Conservation (phyloP, 345 rosid species). For the Streptanthus diversifolius region DNA sequence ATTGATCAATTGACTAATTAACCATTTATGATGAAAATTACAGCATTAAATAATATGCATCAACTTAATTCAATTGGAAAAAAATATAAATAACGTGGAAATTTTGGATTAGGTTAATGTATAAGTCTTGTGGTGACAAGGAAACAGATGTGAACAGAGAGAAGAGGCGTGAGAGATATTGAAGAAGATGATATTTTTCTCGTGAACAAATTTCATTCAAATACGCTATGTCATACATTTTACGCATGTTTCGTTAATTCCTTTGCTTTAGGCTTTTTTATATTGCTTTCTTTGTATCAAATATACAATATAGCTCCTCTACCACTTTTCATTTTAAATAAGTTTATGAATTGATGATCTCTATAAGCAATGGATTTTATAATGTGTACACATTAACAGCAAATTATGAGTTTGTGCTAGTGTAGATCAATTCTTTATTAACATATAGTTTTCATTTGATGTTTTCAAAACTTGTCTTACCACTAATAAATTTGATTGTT, state of each 20-base stretch:
- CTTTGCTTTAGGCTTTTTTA: slow-evolving; percentile 14
- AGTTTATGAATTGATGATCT: background rate
- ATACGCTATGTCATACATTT: slow-evolving; percentile 31
- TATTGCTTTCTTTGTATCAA: background rate
- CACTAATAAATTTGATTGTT: background rate
- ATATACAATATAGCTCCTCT: background rate
- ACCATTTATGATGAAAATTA: slow-evolving; percentile 20
- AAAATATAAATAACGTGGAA: background rate
- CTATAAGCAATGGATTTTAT: background rate
- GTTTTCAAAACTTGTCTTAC: background rate
- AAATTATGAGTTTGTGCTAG: background rate
- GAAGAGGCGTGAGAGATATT: slow-evolving; percentile 27
- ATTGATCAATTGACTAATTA: slow-evolving; percentile 26
- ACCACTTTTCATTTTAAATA: background rate
- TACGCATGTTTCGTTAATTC: slow-evolving; percentile 16
- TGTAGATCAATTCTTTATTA: background rate
- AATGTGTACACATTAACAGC: background rate
- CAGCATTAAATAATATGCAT: slow-evolving; percentile 30
- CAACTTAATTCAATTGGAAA: background rate
- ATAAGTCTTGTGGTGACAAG: slow-evolving; percentile 17
- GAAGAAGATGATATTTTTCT: slow-evolving; percentile 15
- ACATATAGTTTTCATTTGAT: background rate
- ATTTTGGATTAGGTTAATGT: slow-evolving; percentile 20
- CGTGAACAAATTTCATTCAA: slow-evolving; percentile 32
- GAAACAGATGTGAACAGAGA: slow-evolving; percentile 31